Percentiles rank a stretch among this genome's conserved stretches.
Conservation (phyloP, 352 stramenopile genomes). For the Pythium utonaiense region DNA sequence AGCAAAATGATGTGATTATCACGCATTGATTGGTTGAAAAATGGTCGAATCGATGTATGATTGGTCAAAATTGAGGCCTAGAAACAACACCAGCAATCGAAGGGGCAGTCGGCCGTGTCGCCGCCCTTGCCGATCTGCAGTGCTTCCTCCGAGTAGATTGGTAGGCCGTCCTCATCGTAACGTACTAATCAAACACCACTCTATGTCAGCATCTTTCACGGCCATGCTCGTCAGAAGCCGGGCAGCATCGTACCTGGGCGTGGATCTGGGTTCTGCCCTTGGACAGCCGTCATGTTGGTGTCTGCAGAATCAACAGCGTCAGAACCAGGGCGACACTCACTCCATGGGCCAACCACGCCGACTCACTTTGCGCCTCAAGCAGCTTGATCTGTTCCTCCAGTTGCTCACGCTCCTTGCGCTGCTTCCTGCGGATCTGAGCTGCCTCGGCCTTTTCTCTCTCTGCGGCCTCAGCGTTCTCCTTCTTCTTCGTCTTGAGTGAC, state of each 20-base stretch:
- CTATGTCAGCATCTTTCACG: constrained; percentile 1
- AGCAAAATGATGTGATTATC: not conserved
- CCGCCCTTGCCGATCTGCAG: constrained; percentile 83
- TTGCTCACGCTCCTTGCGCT: constrained; percentile 57
- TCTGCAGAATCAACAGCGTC: constrained; percentile 36
- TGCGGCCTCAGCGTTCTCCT: constrained; percentile 52
- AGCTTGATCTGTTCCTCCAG: constrained; percentile 80
- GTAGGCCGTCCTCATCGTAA: constrained; percentile 82
- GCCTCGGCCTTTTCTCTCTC: constrained; percentile 54
- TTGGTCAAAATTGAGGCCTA: constrained; percentile 31
- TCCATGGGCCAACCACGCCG: not conserved
- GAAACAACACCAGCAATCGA: constrained; percentile 91
- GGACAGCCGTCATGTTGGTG: constrained; percentile 62
- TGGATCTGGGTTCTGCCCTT: constrained; percentile 64
- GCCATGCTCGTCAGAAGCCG: not conserved
- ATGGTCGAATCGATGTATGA: constrained; percentile 7
- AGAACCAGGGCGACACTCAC: not conserved
- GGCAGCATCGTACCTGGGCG: constrained; percentile 47
- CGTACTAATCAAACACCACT: constrained; percentile 40
- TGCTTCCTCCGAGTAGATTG: constrained; percentile 83
- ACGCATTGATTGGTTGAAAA: constrained; percentile 13
- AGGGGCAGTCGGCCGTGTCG: constrained; percentile 82
- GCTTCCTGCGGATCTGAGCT: constrained; percentile 32
- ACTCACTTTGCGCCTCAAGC: constrained; percentile 77
- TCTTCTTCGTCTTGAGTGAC: constrained; percentile 71